Base-by-base conservation (phyloP, 768 basidiomycete genomes). In the Phlegmacium glaucopus region DNA sequence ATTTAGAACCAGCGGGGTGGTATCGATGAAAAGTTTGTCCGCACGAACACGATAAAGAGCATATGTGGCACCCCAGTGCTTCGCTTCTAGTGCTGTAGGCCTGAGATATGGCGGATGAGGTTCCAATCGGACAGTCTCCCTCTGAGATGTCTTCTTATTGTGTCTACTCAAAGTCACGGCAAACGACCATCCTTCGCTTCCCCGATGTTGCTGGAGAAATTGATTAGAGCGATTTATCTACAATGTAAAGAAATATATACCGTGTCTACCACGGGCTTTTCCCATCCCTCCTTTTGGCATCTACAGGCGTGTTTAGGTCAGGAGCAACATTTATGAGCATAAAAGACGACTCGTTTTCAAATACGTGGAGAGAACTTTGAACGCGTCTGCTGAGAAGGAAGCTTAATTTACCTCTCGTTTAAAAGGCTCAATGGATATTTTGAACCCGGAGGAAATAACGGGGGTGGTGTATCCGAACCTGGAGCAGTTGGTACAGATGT, bases 201-300 rank as follows among this genome's bases (percentile, higher is more conserved):
- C 55, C 48, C 71, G 69, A 63, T 72, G 70, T 49, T 73, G 69
- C 78, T 86, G 56, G 54, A 43, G 15, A 28, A 36, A 16, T 44
- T 45, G 39, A 30, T 30, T 49, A 22, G 22, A 22, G 22, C 3
- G 25, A 53, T 36, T 15, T 52, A 42, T 37, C 39, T 27, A 47
- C 48, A 17, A 41, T 38, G 10, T 39, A 49, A 30, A 47, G 34
- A 44, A 13, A 57, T 64, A 60, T 69, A 50, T 61, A 91, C 90
- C 22, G 87, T 80, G 45, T 92, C 83, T n/a, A 95, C 78, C 7
- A 67, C 56, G 1, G 94, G 87, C 51, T 85, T 85, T 48, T 93
- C 90, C 91, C 91, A 95, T 2, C 87, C 91, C 42, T 79, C 75
- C 65, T 94, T 94, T 61, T 92, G 90, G 60, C 91, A 94, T 65